Base-by-base conservation (phyloP, 2,329 filamentous ascomycete species). In the Sarocladiaceae sp. region DNA sequence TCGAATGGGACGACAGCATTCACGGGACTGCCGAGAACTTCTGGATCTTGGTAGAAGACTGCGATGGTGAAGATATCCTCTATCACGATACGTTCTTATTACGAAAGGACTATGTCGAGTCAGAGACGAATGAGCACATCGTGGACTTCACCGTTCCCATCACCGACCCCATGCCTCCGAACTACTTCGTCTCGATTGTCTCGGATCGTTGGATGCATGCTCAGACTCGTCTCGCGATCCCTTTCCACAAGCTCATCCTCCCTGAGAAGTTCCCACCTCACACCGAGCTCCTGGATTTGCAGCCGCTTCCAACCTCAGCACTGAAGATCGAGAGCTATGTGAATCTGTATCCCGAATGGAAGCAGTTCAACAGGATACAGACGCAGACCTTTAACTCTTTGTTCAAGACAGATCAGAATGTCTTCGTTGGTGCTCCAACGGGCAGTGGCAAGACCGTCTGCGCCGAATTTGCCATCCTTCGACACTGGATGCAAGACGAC, bases 151-250 rank as follows among this genome's bases (percentile, higher is more conserved):
- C 91, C 0, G 91, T 97, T 3, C 87, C 93, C 1, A 95, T 98
- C 53, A 90, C 88, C 1, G 93, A 98, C 54, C 94, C 94, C 0
- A 95, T 97, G 86, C 93, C 93, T 12, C 93, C 94, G 0, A 95
- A 98, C 63, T 98, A 98, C 69, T 98, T 98, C 67, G 88, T 98
- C 56, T 93, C 89, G 0, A 79, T 98, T 31, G 69, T 96, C 16
- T 97, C 91, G 3, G 93, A 98, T 63, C 78, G 93, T 53, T 98
- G 93, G 93, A 96, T 98, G 88, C 88, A 95, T 60, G 88, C 91
- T 1, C 90, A 98, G 67, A 95, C 90, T 1, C 89, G 90, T 59
- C 72, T 98, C 44, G 85, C 91, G 0, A 85, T 98, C 2, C 91
- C 90, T 1, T 97, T 98, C 69, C 86, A 95, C 61, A 96, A 96